Percentiles rank a stretch among this genome's conserved stretches.
These are phyloP conservation scores for Pleurotus platypus DNA, from an alignment of 768 basidiomycete species.

Conservation along the genomic window DNA sequence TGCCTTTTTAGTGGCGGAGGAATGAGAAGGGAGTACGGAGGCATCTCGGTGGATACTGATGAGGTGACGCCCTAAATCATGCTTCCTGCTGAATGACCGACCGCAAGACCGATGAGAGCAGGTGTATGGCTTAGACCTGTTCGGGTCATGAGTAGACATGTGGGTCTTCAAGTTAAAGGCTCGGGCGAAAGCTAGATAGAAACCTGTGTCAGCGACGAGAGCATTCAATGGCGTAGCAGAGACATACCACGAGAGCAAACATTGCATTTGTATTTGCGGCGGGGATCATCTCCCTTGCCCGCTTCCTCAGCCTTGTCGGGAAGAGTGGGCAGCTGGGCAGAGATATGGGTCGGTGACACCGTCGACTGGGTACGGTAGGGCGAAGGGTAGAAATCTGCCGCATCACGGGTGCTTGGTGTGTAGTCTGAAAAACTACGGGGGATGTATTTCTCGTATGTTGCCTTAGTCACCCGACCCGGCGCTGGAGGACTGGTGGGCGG, in stretches of 20 bases:
- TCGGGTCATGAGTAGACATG: slow-evolving; percentile 91
- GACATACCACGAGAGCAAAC: slow-evolving; percentile 67
- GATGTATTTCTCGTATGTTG: slow-evolving; percentile 28
- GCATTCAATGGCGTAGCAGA: neutral
- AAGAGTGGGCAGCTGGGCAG: slow-evolving; percentile 45
- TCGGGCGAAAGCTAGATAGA: slow-evolving; percentile 72
- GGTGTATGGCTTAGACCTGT: slow-evolving; percentile 82
- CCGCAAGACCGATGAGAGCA: slow-evolving; percentile 86
- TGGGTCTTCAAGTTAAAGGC: slow-evolving; percentile 96
- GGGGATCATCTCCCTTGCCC: slow-evolving; percentile 51
- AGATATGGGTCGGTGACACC: slow-evolving; percentile 56
- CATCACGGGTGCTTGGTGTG: slow-evolving; percentile 44
- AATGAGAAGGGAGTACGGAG: slow-evolving; percentile 37
- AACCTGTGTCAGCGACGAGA: slow-evolving; percentile 10
- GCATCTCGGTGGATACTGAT: slow-evolving; percentile 83
- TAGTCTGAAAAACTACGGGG: slow-evolving; percentile 71
- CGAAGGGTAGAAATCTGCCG: slow-evolving; percentile 40
- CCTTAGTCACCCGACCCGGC: slow-evolving; percentile 26
- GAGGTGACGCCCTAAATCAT: slow-evolving; percentile 88
- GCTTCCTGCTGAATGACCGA: slow-evolving; percentile 91
- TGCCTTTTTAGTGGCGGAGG: slow-evolving; percentile 40
- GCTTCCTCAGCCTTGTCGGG: slow-evolving; percentile 45
- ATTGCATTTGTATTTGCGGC: slow-evolving; percentile 76
- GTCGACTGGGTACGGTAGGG: slow-evolving; percentile 38
- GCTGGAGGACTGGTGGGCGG: slow-evolving; percentile 50